phyloP scores from a whole-genome alignment of 2,329 filamentous ascomycete species.

The Fonsecaea multimorphosa region DNA sequence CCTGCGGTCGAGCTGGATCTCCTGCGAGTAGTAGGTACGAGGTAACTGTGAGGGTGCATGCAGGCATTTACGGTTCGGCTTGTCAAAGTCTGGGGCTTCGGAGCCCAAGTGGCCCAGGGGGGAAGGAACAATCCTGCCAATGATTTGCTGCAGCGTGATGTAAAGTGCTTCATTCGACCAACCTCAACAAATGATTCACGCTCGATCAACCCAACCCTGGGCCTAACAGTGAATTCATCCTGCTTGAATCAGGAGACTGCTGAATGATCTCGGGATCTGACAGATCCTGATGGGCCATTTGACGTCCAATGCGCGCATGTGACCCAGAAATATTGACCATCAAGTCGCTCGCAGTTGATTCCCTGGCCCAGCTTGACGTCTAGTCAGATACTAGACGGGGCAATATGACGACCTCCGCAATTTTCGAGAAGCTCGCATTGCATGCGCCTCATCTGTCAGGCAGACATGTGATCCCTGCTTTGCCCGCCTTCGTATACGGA shows the following conservation, averaged over 20 bases:
- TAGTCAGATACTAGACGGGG: neutral
- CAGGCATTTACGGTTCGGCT: neutral
- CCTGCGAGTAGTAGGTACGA: neutral
- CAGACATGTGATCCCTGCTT: slow-evolving; percentile 39
- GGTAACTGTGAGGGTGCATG: neutral
- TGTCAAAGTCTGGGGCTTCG: slow-evolving; percentile 1
- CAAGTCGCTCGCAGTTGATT: neutral
- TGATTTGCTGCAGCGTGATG: slow-evolving; percentile 13
- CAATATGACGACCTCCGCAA: slow-evolving; percentile 29
- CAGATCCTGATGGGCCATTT: neutral
- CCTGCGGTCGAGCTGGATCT: neutral
- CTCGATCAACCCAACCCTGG: neutral
- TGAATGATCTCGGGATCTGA: slow-evolving; percentile 2
- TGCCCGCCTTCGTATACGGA: slow-evolving; percentile 68
- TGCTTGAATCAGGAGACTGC: neutral
- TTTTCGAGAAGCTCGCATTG: slow-evolving; percentile 35
- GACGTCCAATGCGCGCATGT: neutral
- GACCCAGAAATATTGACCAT: neutral
- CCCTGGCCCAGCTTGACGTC: neutral
- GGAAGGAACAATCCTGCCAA: slow-evolving; percentile 13
- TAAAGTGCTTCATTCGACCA: slow-evolving; percentile 15
- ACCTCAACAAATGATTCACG: slow-evolving; percentile 11
- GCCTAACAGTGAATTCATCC: neutral
- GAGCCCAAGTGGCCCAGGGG: neutral
- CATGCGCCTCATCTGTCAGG: slow-evolving; percentile 30